These are phyloP conservation scores for Auricularia auricula-judae DNA, from an alignment of 768 basidiomycete genomes.

Conservation along the genomic window DNA sequence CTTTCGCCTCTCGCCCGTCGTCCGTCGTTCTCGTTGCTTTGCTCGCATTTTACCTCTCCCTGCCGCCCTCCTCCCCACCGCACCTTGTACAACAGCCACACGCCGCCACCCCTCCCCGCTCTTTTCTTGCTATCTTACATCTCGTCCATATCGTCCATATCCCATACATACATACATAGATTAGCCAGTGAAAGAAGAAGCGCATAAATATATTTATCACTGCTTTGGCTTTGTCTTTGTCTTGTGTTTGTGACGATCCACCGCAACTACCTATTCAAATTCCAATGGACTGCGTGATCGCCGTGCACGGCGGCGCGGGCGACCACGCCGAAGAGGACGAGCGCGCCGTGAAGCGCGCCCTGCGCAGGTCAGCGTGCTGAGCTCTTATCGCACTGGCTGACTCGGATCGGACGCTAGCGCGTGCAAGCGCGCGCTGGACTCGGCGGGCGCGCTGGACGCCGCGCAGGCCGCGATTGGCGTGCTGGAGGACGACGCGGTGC, in stretches of 20 bases:
- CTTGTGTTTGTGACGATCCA: too few relatives aligned
- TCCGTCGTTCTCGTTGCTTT: neutral
- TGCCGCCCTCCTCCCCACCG: neutral
- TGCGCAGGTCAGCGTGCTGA: constrained; percentile 36
- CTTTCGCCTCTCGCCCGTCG: too few relatives aligned
- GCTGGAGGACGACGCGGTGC: constrained; percentile 53
- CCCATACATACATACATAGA: neutral
- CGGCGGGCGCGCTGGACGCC: constrained; percentile 28
- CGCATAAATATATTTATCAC: too few relatives aligned
- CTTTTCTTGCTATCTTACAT: neutral
- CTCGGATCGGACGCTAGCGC: constrained; percentile 34
- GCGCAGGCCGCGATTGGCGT: constrained; percentile 43
- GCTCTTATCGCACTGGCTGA: neutral
- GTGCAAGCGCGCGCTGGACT: constrained; percentile 32
- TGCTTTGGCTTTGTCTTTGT: too few relatives aligned
- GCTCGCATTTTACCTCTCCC: neutral
- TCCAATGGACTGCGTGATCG: constrained; percentile 21
- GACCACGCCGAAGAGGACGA: constrained; percentile 40
- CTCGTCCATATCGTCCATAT: neutral
- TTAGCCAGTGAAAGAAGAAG: too few relatives aligned
- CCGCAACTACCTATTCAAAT: too few relatives aligned
- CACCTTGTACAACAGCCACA: neutral
- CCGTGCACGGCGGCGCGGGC: constrained; percentile 74
- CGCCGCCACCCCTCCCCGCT: neutral
- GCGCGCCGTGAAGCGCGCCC: constrained; percentile 38